Evolutionary conservation across 805 yeast species (phyloP).

Genomic region (Candida schatavii): DNA sequence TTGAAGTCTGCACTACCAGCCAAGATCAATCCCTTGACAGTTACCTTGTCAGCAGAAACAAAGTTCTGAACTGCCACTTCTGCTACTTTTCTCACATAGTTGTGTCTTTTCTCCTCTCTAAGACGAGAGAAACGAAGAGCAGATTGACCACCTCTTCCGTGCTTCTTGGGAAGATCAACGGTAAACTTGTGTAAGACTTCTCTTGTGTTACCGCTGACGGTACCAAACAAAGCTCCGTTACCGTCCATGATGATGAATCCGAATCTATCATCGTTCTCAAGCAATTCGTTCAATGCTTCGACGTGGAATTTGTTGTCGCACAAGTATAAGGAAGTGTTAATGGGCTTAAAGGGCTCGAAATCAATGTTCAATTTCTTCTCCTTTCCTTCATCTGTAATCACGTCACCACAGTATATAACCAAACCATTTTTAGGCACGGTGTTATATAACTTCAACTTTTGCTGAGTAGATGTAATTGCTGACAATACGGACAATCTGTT

Average conservation of each 20-base stretch:
- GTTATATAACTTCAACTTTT: constrained; percentile 85
- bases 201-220: constrained; percentile 94
- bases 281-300: constrained; percentile 89
- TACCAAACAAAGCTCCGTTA: constrained; percentile 95
- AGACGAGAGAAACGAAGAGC: constrained; percentile 98
- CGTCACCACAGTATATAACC: constrained; percentile 98
- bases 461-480: constrained; percentile 98
- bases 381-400: constrained; percentile 93
- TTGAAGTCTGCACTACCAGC: constrained; percentile 99
- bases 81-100: constrained; percentile 96
- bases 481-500: constrained; percentile 92
- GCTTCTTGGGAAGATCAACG: constrained; percentile 98
- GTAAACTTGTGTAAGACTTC: constrained; percentile 92
- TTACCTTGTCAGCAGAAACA: constrained; percentile 91
- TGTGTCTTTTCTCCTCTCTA: constrained; percentile 98
- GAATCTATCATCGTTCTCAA: constrained; percentile 93
- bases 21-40: constrained; percentile 88
- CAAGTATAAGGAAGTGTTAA: constrained; percentile 88
- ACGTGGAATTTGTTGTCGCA: constrained; percentile 99
- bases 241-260: constrained; percentile 99
- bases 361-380: constrained; percentile 95
- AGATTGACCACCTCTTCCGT: constrained; percentile 99
- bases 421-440: constrained; percentile 92
- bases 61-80: constrained; percentile 98
- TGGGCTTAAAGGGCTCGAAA: constrained; percentile 98